Conservation (phyloP, 805 yeast species). For the Torulaspora indica region DNA sequence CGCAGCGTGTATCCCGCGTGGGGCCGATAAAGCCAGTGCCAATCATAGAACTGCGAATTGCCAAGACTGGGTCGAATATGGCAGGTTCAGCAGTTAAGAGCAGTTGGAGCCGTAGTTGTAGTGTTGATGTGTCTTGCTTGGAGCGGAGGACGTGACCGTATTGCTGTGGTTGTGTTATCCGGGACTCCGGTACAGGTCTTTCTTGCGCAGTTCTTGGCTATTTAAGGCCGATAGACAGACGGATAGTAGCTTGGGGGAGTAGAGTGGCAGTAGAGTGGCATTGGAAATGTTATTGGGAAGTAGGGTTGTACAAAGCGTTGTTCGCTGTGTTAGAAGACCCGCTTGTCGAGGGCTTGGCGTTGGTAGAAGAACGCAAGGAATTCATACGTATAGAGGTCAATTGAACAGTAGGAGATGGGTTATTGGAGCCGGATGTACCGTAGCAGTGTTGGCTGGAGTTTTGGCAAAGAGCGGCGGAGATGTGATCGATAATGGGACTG, state of each 20-base stretch:
- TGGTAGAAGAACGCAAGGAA: not conserved
- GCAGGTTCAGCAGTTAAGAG: not conserved
- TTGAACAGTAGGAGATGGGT: not conserved
- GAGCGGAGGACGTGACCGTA: not conserved
- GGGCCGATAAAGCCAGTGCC: no score
- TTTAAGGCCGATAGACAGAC: not conserved
- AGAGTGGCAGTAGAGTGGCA: not conserved
- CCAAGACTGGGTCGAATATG: no score
- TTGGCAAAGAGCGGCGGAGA: not conserved
- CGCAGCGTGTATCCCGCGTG: not conserved
- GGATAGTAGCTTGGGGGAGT: not conserved
- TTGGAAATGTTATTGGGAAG: not conserved
- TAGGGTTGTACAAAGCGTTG: not conserved
- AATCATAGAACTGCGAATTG: no score
- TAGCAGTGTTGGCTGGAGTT: constrained; percentile 7
- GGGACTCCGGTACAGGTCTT: not conserved
- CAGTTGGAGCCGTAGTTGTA: not conserved
- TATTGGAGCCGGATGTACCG: constrained; percentile 2
- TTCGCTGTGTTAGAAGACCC: not conserved
- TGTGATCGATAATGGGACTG: constrained; percentile 15
- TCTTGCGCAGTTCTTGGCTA: not conserved
- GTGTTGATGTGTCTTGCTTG: no score
- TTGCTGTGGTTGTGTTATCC: not conserved
- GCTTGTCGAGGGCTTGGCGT: not conserved
- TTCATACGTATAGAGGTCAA: not conserved